Evolutionary conservation across 495 filamentous ascomycete species (phyloP), one percentile per base, ranked within the genome.

Genomic region (Clavariopsis aquatica): DNA sequence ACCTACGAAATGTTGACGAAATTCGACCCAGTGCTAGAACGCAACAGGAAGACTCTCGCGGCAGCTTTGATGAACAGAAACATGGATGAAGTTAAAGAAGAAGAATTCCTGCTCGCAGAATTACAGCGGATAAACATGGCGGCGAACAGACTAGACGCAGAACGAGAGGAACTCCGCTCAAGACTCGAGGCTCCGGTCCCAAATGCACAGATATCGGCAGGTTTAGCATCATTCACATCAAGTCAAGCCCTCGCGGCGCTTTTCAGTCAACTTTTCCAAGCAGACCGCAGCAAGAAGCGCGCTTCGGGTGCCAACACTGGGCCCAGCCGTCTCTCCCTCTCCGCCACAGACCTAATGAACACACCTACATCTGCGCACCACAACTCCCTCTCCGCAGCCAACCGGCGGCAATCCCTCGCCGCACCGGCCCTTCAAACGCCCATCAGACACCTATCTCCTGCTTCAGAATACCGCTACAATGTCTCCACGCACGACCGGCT

Each of bases 121-220:
- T 84, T 98, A 31, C 92, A 92, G 68, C 87, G 95, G 60, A 96
- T 98, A 65, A 82, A 93, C 38, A 84, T 85, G 64, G 85, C 89
- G 61, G 88, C 93, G 61, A 88, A 93, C 63, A 85, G 81, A 65
- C 86, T 96, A 68, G 87, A 91, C 69, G 85, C 90, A 64, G 92
- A 96, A 69, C 91, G 93, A 46, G 83, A 86, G 67, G 94, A 98
- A 71, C 83, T 98, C n/a, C 94, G 94, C 75, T 83, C 85, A 61
- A 85, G 92, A 59, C 86, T 98, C 12, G 92, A 96, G 62, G 82
- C 82, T 63, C 72, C 55, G 62, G 58, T 47, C 24, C 66, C 57
- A 41, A 71, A 66, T 66, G 61, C n/a, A 45, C 52, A 71, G 46
- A 52, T 60, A 34, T 8, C 52, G 2, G 65, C 52, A 1, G 89